Conservation (phyloP, 305 asterid species). For the Fraxinus baroniana region DNA sequence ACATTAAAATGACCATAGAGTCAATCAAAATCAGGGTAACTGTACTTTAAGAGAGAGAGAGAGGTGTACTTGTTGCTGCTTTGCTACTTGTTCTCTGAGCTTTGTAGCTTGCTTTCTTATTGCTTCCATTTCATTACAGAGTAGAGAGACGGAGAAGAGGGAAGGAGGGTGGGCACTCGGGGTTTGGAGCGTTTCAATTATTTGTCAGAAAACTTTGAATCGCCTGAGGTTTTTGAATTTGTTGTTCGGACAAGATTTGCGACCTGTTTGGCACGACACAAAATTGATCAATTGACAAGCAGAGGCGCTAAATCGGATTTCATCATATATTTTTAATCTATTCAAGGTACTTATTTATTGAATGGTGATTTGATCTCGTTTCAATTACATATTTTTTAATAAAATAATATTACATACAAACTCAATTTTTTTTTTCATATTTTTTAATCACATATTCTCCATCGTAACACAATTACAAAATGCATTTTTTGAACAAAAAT, state of each 20-base stretch:
- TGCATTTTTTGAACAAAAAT: too few relatives aligned
- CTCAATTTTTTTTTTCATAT: too few relatives aligned
- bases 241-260: not conserved
- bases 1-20: not conserved
- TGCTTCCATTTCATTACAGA: conserved; percentile 53
- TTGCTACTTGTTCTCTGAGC: conserved; percentile 78
- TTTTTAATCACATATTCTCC: too few relatives aligned
- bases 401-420: too few relatives aligned
- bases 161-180: not conserved
- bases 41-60: not conserved
- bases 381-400: too few relatives aligned
- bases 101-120: conserved; percentile 71
- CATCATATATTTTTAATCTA: not conserved
- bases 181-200: not conserved
- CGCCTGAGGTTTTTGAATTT: not conserved
- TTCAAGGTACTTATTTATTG: too few relatives aligned
- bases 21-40: conserved; percentile 14
- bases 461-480: too few relatives aligned
- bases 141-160: conserved; percentile 7
- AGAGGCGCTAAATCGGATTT: not conserved
- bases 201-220: not conserved
- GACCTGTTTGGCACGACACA: not conserved
- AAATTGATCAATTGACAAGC: not conserved
- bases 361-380: too few relatives aligned
- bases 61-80: conserved; percentile 57